Evolutionary conservation across 2,329 filamentous ascomycete genomes (phyloP).

Genomic region (Fusarium phyllophilum): DNA sequence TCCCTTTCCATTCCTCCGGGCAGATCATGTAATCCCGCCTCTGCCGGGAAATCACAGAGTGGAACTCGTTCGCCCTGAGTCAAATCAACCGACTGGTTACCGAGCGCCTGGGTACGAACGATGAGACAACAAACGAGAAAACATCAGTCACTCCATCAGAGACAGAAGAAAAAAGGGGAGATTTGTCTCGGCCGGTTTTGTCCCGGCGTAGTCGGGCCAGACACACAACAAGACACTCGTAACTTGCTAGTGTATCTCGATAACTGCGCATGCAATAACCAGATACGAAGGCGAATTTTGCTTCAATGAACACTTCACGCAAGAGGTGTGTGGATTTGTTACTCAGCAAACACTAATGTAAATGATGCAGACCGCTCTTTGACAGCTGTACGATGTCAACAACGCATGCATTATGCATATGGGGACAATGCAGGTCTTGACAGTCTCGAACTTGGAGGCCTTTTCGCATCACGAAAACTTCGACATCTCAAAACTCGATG

Average conservation of each 20-base stretch:
- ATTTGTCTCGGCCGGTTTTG: constrained; percentile 12
- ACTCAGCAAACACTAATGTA: constrained; percentile 28
- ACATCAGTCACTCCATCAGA: constrained; percentile 3
- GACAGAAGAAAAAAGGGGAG: not conserved
- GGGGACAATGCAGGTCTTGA: constrained; percentile 14
- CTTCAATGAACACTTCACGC: not conserved
- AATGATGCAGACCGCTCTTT: constrained; percentile 45
- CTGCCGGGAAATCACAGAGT: constrained; percentile 19
- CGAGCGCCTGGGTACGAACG: constrained; percentile 4
- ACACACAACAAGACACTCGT: not conserved
- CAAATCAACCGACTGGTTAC: constrained; percentile 25
- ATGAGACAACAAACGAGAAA: constrained; percentile 35
- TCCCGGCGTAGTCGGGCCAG: constrained; percentile 6
- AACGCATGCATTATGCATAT: constrained; percentile 36
- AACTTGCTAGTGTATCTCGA: not conserved
- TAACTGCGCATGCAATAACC: constrained; percentile 25
- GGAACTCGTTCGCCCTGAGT: constrained; percentile 4
- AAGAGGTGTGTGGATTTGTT: constrained; percentile 20
- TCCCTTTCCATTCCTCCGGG: constrained; percentile 11
- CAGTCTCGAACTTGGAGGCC: constrained; percentile 33
- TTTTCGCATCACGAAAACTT: constrained; percentile 4
- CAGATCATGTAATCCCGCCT: constrained; percentile 33
- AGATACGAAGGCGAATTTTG: not conserved
- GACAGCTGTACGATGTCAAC: constrained; percentile 40
- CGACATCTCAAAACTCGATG: constrained; percentile 12